Conservation (phyloP, 345 rosid genomes). For the Erysimum cheiranthoides region DNA sequence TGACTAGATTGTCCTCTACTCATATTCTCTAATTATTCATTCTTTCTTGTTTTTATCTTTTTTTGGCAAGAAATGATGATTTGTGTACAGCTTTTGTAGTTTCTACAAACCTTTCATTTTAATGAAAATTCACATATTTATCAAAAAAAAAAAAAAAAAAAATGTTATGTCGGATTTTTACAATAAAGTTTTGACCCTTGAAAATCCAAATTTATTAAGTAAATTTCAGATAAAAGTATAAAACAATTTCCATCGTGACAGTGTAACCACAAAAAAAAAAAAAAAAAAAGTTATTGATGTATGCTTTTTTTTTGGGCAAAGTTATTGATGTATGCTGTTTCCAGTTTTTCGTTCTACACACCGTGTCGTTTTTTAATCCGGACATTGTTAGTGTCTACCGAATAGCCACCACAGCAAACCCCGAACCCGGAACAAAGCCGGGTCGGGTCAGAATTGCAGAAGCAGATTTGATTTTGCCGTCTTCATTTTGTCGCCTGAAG, state of each 20-base stretch:
- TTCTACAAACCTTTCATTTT: no score
- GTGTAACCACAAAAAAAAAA: neutral
- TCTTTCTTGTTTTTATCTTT: no score
- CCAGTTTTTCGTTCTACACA: conserved; percentile 16
- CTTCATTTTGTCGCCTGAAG: neutral
- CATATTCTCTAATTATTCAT: no score
- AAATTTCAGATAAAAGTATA: neutral
- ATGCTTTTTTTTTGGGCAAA: no score
- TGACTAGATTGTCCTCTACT: no score
- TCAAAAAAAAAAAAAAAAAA: no score
- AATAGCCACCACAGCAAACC: conserved; percentile 41
- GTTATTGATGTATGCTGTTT: neutral
- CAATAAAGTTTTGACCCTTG: neutral
- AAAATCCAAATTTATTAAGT: neutral
- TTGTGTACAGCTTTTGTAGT: no score
- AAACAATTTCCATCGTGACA: neutral
- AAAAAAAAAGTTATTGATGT: neutral
- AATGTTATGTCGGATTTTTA: neutral
- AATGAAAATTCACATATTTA: no score
- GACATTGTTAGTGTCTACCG: conserved; percentile 29
- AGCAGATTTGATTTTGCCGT: conserved; percentile 16
- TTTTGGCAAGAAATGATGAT: no score
- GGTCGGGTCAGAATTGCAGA: conserved; percentile 36
- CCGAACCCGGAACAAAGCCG: conserved; percentile 22
- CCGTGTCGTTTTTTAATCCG: neutral